phyloP scores from a whole-genome alignment of 2,329 filamentous ascomycete genomes.

The Tolypocladium nubicola region DNA sequence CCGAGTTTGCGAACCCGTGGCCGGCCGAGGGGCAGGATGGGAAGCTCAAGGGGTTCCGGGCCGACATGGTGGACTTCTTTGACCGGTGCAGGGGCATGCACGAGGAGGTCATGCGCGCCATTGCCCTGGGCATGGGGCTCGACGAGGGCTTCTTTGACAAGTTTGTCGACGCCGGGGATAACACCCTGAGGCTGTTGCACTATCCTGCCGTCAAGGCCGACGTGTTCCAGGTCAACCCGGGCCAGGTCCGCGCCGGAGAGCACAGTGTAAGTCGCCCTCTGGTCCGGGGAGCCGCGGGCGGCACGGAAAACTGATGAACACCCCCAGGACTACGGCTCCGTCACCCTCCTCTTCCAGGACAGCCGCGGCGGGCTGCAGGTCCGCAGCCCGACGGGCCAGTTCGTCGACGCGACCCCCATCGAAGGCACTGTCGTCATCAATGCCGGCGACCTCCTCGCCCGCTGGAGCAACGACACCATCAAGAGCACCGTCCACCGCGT shows the following conservation, averaged over 20 bases:
- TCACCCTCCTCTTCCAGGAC: conserved; percentile 55
- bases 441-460: conserved; percentile 72
- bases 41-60: conserved; percentile 48
- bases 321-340: too few species aligned
- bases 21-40: conserved; percentile 29
- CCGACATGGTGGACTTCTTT: conserved; percentile 67
- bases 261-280: conserved; percentile 42
- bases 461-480: conserved; percentile 88
- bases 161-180: conserved; percentile 60
- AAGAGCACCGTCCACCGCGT: conserved; percentile 85
- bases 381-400: conserved; percentile 62
- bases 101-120: conserved; percentile 69
- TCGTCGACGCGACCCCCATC: conserved; percentile 77
- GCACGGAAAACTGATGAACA: too few species aligned
- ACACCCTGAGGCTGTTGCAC: conserved; percentile 64
- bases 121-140: conserved; percentile 71
- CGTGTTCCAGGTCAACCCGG: conserved; percentile 55
- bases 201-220: conserved; percentile 59
- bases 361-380: conserved; percentile 44
- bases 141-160: conserved; percentile 64
- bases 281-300: too few species aligned
- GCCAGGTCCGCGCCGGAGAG: conserved; percentile 65
- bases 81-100: conserved; percentile 65
- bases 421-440: conserved; percentile 77
- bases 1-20: conserved; percentile 67